These are phyloP conservation scores for Purpureocillium lavendulum DNA, from an alignment of 2,329 filamentous ascomycete species.

Conservation along the genomic window DNA sequence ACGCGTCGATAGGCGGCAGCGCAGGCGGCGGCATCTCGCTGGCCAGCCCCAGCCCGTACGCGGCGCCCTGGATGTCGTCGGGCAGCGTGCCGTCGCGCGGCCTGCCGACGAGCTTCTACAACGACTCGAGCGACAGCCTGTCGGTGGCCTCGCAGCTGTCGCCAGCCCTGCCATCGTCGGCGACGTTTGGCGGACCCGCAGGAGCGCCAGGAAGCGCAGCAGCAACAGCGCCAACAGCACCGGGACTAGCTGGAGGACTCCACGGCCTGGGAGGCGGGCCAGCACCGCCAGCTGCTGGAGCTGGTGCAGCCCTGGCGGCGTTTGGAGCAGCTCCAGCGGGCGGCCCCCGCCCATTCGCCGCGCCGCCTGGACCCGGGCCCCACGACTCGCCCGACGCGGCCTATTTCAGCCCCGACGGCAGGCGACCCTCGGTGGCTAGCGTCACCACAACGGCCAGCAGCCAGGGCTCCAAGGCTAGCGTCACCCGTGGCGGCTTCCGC, in stretches of 20 bases:
- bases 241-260: constrained; percentile 1
- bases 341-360: too few relatives aligned
- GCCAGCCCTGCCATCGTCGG: constrained; percentile 51
- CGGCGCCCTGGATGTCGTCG: constrained; percentile 50
- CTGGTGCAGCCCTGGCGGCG: too few relatives aligned
- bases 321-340: too few relatives aligned
- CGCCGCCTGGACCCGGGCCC: neutral
- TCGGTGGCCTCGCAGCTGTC: constrained; percentile 58
- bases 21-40: constrained; percentile 38
- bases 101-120: constrained; percentile 56
- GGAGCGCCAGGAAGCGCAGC: too few relatives aligned
- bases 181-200: constrained; percentile 8
- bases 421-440: constrained; percentile 82
- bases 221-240: neutral
- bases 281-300: too few relatives aligned
- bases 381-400: constrained; percentile 54
- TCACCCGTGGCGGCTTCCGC: constrained; percentile 64
- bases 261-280: too few relatives aligned
- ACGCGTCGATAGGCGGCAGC: constrained; percentile 7
- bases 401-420: constrained; percentile 56
- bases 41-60: constrained; percentile 33
- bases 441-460: constrained; percentile 73
- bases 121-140: constrained; percentile 67
- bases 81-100: constrained; percentile 22
- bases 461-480: constrained; percentile 67